Evolutionary conservation across 805 yeast genomes (phyloP).

Genomic region (Pichia ethanolica): DNA sequence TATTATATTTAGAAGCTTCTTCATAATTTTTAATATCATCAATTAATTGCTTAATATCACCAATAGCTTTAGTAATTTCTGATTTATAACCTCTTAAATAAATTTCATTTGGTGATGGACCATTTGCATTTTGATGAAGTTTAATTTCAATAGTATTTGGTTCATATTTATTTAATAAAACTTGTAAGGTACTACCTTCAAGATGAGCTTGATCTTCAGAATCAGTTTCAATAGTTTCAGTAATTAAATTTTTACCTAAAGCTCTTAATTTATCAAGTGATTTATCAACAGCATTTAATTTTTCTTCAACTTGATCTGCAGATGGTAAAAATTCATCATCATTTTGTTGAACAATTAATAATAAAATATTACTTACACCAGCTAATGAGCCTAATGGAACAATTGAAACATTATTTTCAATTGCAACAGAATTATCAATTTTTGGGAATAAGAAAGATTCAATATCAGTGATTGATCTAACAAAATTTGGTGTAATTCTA

Average conservation of each 20-base stretch:
- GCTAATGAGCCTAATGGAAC: slow-evolving; percentile 51
- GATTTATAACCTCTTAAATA: slow-evolving; percentile 61
- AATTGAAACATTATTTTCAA: slow-evolving; percentile 42
- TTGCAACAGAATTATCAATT: slow-evolving; percentile 38
- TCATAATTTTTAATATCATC: slow-evolving; percentile 37
- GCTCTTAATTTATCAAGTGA: slow-evolving; percentile 53
- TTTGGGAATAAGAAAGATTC: slow-evolving; percentile 50
- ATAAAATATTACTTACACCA: slow-evolving; percentile 37
- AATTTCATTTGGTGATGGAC: slow-evolving; percentile 42
- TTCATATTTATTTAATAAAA: slow-evolving; percentile 27
- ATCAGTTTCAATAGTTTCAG: slow-evolving; percentile 45
- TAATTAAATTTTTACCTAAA: slow-evolving; percentile 45
- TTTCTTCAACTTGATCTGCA: slow-evolving; percentile 46
- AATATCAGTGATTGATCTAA: slow-evolving; percentile 53
- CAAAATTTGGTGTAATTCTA: slow-evolving; percentile 58
- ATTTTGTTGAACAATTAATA: slow-evolving; percentile 46
- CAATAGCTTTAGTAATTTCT: slow-evolving; percentile 49
- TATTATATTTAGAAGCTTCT: slow-evolving; percentile 32
- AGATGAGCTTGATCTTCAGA: slow-evolving; percentile 50
- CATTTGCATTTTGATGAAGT: slow-evolving; percentile 37
- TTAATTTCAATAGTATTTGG: slow-evolving; percentile 35
- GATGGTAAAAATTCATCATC: slow-evolving; percentile 72
- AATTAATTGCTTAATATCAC: slow-evolving; percentile 46
- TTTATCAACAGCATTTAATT: slow-evolving; percentile 45
- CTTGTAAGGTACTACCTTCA: slow-evolving; percentile 49